Evolutionary conservation across 495 filamentous ascomycete genomes (phyloP), one percentile per base, ranked within the genome.

Genomic region (Aspergillus wentii): DNA sequence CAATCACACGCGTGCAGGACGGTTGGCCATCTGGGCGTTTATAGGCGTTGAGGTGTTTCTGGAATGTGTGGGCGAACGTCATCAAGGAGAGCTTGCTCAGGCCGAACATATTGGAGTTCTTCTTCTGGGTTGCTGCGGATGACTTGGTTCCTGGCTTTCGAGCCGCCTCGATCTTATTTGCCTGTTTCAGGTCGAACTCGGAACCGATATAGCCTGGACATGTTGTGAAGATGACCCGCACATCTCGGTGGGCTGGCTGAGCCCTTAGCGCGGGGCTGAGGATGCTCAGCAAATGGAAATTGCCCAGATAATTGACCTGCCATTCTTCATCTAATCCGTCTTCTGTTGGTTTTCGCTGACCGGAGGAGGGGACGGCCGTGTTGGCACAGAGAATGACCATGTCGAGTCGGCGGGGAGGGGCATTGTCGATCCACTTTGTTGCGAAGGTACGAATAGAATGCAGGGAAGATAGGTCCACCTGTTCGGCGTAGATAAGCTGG

Each of bases 391-490:
- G 73, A 30, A 99, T 79, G 16, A 99, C 65, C 80, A 91, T 88
- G 59, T 99, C 92, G 4, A 99, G 69, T n/a, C 92, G 78, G 25
- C 92, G 78, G 15, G 89, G 85, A 0, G 94, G 90, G 18, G 81
- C 76, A 57, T 97, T 99, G 61, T 99, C 90, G 48, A 97, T 85
- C 88, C 94, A 99, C 66, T 89, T 89, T 2, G 92, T 99, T n/a
- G 92, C 92, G 55, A 99, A 99, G 41, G 80, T 71, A 17, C 92
- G 86, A 40, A 99, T 80, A 43, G 83, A 90, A 52, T 95, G 78
- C 13, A 97, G 69, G 9, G 85, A 90, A 17, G 82, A 63, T 27
- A 99, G 79, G 46, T 99, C 90, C 22, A 92, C 87, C 57, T 94
- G 84, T 59, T 99, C 92, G 38, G 94, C 89, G 51, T 90, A 96